Evolutionary conservation across 352 stramenopile species (phyloP).

Genomic region (Chrysophaeum taylorii): DNA sequence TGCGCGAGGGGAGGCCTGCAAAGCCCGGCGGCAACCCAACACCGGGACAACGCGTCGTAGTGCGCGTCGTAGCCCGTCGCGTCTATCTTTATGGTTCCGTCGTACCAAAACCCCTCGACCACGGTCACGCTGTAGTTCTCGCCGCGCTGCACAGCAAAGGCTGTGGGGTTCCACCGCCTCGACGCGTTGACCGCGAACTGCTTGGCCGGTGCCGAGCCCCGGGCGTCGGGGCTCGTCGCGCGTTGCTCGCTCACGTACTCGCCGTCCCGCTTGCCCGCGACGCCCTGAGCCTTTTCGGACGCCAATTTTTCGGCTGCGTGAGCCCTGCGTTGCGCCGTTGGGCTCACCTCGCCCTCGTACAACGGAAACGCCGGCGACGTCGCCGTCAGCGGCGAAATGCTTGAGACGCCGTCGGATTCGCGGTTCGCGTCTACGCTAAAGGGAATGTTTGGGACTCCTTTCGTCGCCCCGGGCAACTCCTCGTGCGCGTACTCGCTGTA

Average conservation of each 20-base stretch:
- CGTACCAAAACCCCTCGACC: conserved; percentile 28
- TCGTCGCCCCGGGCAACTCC: not conserved
- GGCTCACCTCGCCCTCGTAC: conserved; percentile 18
- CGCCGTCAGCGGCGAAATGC: conserved; percentile 26
- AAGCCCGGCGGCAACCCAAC: conserved; percentile 23
- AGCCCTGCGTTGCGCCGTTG: not conserved
- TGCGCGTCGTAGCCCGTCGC: conserved; percentile 28
- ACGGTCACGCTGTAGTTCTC: conserved; percentile 36
- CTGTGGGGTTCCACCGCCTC: conserved; percentile 26
- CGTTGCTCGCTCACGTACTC: conserved; percentile 24
- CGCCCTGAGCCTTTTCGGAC: conserved; percentile 27
- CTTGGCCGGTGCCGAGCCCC: not conserved
- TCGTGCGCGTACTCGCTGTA: conserved; percentile 9
- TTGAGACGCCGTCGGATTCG: conserved; percentile 34
- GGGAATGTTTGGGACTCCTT: conserved; percentile 29
- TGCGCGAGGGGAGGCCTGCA: conserved; percentile 27
- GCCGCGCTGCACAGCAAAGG: conserved; percentile 30
- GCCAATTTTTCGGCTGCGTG: conserved; percentile 10
- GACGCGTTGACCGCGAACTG: conserved; percentile 26
- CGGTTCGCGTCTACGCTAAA: conserved; percentile 35
- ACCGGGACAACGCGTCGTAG: conserved; percentile 33
- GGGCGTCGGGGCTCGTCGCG: not conserved
- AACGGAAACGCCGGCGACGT: conserved; percentile 33
- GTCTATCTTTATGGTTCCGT: conserved; percentile 24
- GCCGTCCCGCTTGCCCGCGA: conserved; percentile 21